Evolutionary conservation across 495 filamentous ascomycete genomes (phyloP).

Genomic region (Penicillium odoratum): DNA sequence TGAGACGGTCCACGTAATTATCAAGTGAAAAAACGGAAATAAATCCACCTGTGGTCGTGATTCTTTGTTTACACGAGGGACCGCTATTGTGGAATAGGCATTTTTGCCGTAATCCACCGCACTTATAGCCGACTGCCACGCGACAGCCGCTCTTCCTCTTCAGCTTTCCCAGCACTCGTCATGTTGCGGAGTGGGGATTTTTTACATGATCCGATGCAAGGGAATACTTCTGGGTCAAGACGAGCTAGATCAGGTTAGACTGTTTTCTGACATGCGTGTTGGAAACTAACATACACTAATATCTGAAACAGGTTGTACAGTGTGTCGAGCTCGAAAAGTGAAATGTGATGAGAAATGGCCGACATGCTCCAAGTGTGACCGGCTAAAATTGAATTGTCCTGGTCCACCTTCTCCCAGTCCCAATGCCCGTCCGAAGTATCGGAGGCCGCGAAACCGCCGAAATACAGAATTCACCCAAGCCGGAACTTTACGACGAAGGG

Average conservation of each 20-base stretch:
- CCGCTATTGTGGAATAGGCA: background rate
- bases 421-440: background rate
- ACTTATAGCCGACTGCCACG: conserved; percentile 17
- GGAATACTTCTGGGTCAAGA: conserved; percentile 4
- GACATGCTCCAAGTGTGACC: conserved; percentile 17
- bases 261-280: background rate
- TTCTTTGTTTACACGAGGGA: background rate
- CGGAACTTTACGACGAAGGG: conserved; percentile 21
- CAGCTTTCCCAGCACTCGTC: background rate
- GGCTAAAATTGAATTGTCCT: conserved; percentile 19
- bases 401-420: conserved; percentile 13
- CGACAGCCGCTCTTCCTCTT: conserved; percentile 19
- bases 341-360: conserved; percentile 27
- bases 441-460: background rate
- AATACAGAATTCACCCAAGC: conserved; percentile 20
- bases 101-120: conserved; percentile 18
- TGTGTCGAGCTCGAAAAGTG: conserved; percentile 24
- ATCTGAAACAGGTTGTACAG: conserved; percentile 15
- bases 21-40: conserved; percentile 1
- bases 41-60: too few species aligned
- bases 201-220: background rate
- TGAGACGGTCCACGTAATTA: conserved; percentile 3
- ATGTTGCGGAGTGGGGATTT: conserved; percentile 20
- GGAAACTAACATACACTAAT: background rate
- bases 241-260: conserved; percentile 23